Conservation (phyloP, 140 eudicot genomes). For the Oenanthe javanica region DNA sequence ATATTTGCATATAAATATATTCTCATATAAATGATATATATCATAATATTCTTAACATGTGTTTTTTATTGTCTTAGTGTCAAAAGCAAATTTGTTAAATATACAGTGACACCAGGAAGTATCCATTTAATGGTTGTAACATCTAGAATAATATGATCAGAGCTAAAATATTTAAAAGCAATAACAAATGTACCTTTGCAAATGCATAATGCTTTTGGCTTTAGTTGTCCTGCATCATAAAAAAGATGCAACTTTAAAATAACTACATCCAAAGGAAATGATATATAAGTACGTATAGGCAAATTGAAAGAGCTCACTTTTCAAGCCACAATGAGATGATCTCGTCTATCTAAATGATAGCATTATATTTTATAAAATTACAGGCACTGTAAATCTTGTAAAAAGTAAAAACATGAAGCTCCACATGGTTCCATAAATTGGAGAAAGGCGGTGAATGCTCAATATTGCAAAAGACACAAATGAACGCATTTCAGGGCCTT, state of each 20-base stretch:
- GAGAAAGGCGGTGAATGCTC: background rate
- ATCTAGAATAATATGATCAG: background rate
- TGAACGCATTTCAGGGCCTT: background rate
- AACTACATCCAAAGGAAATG: background rate
- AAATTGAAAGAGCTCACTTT: constrained; percentile 7
- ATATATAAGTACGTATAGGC: background rate
- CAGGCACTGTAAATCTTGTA: background rate
- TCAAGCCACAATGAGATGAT: background rate
- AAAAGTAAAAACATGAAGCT: background rate
- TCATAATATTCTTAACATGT: background rate
- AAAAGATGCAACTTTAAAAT: constrained; percentile 11
- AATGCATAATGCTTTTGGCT: constrained; percentile 13
- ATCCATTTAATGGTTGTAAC: background rate
- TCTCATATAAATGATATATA: background rate
- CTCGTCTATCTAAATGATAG: background rate
- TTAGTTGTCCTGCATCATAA: constrained; percentile 38
- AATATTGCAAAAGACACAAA: background rate
- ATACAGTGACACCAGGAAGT: background rate
- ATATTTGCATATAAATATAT: background rate
- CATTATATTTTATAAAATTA: background rate
- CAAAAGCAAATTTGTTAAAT: background rate
- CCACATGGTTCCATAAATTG: background rate
- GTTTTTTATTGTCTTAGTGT: background rate
- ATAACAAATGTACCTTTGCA: constrained; percentile 24
- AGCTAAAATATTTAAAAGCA: background rate